phyloP scores from a whole-genome alignment of 2,329 filamentous ascomycete genomes.

The Parastagonospora avenae region DNA sequence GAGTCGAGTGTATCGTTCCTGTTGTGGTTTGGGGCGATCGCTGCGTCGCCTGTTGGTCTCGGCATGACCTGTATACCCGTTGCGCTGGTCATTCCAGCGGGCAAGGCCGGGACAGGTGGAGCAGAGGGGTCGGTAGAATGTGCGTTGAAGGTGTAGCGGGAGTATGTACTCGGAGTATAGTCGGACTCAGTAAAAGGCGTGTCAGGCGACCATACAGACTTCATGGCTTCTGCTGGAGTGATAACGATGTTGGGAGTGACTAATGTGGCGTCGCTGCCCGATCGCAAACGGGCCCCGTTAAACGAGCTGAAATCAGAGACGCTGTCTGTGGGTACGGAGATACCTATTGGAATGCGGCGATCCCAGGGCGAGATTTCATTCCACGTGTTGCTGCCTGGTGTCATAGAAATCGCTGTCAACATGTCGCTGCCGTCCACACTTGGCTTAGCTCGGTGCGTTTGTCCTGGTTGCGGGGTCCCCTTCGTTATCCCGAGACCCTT shows the following conservation, averaged over 20 bases:
- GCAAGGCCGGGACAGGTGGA: conserved; percentile 57
- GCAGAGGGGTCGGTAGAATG: conserved; percentile 44
- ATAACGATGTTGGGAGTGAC: conserved; percentile 59
- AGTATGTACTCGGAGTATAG: conserved; percentile 65
- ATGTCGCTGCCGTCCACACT: conserved; percentile 28
- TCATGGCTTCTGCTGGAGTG: conserved; percentile 58
- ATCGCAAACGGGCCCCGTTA: conserved; percentile 43
- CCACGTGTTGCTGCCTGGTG: conserved; percentile 37
- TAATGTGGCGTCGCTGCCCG: conserved; percentile 41
- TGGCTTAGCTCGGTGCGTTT: conserved; percentile 15
- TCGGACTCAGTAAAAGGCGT: conserved; percentile 64
- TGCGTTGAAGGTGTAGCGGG: conserved; percentile 55
- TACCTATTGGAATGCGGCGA: conserved; percentile 74
- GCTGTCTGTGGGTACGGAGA: conserved; percentile 65
- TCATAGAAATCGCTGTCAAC: conserved; percentile 36
- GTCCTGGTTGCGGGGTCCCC: conserved; percentile 39
- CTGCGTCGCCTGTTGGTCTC: conserved; percentile 1
- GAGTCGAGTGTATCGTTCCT: conserved; percentile 44
- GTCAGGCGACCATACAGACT: conserved; percentile 63
- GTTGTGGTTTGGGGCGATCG: conserved; percentile 17
- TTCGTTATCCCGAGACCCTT: conserved; percentile 44
- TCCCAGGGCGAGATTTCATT: conserved; percentile 69
- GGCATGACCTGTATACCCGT: conserved; percentile 6
- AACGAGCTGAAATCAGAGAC: conserved; percentile 48
- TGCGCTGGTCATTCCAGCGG: conserved; percentile 23